Conservation (phyloP, 768 basidiomycete genomes). For the Dentipellis sp. region DNA sequence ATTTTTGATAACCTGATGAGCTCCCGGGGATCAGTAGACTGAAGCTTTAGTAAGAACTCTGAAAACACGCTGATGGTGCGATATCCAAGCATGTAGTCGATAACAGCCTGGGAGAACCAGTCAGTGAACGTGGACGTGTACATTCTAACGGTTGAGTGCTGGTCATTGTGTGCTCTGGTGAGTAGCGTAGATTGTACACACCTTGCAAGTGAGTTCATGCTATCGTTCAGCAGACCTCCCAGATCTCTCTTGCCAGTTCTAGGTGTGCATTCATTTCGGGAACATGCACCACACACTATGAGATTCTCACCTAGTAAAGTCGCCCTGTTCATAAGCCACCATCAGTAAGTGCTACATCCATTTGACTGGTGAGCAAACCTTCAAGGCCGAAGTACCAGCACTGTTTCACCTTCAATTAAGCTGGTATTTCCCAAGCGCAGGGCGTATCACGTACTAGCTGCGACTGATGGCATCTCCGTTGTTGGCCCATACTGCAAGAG, state of each 20-base stretch:
- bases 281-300: neutral
- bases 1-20: conserved; percentile 83
- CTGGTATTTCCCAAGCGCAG: neutral
- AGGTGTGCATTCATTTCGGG: neutral
- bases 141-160: conserved; percentile 38
- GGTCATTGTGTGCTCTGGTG: neutral
- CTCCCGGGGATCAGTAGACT: conserved; percentile 87
- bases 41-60: conserved; percentile 83
- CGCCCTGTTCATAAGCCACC: conserved; percentile 40
- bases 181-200: conserved; percentile 16
- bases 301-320: conserved; percentile 64
- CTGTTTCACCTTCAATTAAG: conserved; percentile 28
- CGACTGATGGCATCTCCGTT: conserved; percentile 94
- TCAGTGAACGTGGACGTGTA: conserved; percentile 87
- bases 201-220: conserved; percentile 89
- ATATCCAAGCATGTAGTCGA: conserved; percentile 86
- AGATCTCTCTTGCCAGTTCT: conserved; percentile 96
- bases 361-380: conserved; percentile 39
- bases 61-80: conserved; percentile 84
- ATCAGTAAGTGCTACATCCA: neutral
- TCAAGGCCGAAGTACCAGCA: conserved; percentile 93
- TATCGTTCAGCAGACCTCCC: conserved; percentile 87
- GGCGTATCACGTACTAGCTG: conserved; percentile 52
- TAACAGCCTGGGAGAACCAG: conserved; percentile 96
- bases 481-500: conserved; percentile 81